Evolutionary conservation across 2,329 filamentous ascomycete genomes (phyloP).

Genomic region (Lasiodiplodia citricola): DNA sequence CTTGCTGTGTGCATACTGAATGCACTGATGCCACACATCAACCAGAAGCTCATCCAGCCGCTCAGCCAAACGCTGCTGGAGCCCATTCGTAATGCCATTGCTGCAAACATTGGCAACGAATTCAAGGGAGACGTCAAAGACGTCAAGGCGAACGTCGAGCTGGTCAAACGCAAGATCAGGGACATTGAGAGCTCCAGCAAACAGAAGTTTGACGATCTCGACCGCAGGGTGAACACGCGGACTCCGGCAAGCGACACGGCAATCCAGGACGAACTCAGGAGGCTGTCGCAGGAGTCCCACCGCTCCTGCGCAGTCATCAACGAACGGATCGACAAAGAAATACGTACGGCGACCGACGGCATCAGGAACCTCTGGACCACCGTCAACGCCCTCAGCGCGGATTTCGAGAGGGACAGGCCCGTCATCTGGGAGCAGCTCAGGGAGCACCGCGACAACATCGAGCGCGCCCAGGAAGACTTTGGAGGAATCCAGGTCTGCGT

Average conservation of each 20-base stretch:
- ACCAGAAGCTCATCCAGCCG: neutral
- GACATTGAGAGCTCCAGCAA: too few species aligned
- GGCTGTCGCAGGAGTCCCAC: neutral
- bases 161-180: neutral
- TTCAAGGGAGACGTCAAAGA: neutral
- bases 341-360: neutral
- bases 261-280: neutral
- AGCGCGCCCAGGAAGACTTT: neutral
- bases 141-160: neutral
- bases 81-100: neutral
- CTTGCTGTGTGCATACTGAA: slow-evolving; percentile 5
- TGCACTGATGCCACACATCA: neutral
- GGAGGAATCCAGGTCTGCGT: neutral
- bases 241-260: neutral
- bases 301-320: neutral
- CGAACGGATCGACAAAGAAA: neutral
- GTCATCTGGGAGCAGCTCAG: neutral
- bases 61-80: neutral
- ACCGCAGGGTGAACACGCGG: neutral
- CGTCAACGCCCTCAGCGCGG: neutral
- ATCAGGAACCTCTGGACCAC: neutral
- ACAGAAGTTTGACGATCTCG: neutral
- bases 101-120: neutral
- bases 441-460: neutral
- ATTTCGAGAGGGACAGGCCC: neutral